Evolutionary conservation across 2,329 filamentous ascomycete genomes (phyloP).

Genomic region (Hypoxylon sp.): DNA sequence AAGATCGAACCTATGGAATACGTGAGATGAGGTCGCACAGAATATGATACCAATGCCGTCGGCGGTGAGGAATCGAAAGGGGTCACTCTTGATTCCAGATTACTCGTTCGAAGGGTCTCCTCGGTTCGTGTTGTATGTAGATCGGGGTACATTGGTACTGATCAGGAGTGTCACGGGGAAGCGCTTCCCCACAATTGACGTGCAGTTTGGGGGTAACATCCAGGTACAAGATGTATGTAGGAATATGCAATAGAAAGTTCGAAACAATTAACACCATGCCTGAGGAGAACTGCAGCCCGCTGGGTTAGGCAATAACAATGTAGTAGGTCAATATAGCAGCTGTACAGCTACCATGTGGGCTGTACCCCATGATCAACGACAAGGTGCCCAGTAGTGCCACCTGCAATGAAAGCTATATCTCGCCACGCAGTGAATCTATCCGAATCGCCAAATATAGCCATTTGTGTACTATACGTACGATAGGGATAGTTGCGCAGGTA

Average conservation of each 20-base stretch:
- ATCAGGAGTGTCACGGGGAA: slow-evolving; percentile 36
- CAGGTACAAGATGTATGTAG: slow-evolving; percentile 31
- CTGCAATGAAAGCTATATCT: slow-evolving; percentile 10
- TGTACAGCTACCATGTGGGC: slow-evolving; percentile 35
- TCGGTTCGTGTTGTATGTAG: slow-evolving; percentile 7
- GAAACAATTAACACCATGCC: slow-evolving; percentile 17
- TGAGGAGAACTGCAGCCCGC: slow-evolving; percentile 32
- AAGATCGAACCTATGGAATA: slow-evolving; percentile 12
- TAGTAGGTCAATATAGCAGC: slow-evolving; percentile 36
- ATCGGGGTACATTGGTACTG: slow-evolving; percentile 7
- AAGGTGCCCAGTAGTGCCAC: slow-evolving; percentile 28
- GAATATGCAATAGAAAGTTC: slow-evolving; percentile 39
- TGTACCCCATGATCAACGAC: slow-evolving; percentile 37
- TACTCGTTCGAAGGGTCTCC: slow-evolving; percentile 10
- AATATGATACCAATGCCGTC: slow-evolving; percentile 12
- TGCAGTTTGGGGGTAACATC: slow-evolving; percentile 39
- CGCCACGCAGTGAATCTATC: slow-evolving; percentile 1
- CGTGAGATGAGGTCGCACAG: slow-evolving; percentile 13
- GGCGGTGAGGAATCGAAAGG: slow-evolving; percentile 1
- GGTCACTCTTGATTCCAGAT: too few species aligned
- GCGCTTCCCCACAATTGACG: slow-evolving; percentile 41
- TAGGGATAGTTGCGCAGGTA: neutral
- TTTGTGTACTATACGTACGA: neutral
- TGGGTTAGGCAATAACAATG: slow-evolving; percentile 43
- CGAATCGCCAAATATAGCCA: slow-evolving; percentile 30